These are phyloP conservation scores for Pyrenopolyporus hunteri DNA, from an alignment of 495 filamentous ascomycete genomes.

Conservation along the genomic window DNA sequence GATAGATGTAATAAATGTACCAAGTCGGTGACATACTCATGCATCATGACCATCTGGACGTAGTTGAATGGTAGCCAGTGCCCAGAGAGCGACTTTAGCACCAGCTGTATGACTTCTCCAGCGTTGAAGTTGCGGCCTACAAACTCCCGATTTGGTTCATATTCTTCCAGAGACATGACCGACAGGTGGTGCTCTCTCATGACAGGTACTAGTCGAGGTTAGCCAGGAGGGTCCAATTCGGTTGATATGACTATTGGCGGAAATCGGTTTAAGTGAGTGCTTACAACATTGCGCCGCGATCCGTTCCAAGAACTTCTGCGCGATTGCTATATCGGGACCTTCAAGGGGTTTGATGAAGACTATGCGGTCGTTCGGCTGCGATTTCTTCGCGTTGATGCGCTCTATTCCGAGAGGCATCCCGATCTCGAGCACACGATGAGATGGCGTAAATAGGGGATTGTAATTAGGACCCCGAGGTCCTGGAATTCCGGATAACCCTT, in stretches of 20 bases:
- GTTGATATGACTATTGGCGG: not conserved
- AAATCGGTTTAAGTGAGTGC: constrained; percentile 3
- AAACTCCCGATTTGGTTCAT: constrained; percentile 75
- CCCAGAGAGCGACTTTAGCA: constrained; percentile 66
- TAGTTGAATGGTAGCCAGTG: constrained; percentile 76
- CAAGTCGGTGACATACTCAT: constrained; percentile 50
- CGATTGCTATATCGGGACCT: constrained; percentile 60
- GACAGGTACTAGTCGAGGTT: constrained; percentile 58
- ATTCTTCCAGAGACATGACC: constrained; percentile 78
- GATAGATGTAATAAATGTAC: not conserved
- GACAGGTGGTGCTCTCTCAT: constrained; percentile 72
- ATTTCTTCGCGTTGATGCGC: constrained; percentile 68
- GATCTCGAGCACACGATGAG: constrained; percentile 7
- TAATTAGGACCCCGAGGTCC: too few species aligned
- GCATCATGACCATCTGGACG: constrained; percentile 89
- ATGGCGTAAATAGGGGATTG: not conserved
- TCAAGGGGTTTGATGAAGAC: constrained; percentile 78
- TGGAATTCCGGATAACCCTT: too few species aligned
- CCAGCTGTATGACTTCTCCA: constrained; percentile 81
- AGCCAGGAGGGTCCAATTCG: constrained; percentile 3
- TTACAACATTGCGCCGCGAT: constrained; percentile 76
- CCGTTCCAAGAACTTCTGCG: constrained; percentile 73
- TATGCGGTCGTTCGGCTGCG: constrained; percentile 71
- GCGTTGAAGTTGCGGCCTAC: constrained; percentile 82
- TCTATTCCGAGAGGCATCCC: constrained; percentile 72